Conservation (phyloP, 768 basidiomycete genomes). For the Amanita exitialis region DNA sequence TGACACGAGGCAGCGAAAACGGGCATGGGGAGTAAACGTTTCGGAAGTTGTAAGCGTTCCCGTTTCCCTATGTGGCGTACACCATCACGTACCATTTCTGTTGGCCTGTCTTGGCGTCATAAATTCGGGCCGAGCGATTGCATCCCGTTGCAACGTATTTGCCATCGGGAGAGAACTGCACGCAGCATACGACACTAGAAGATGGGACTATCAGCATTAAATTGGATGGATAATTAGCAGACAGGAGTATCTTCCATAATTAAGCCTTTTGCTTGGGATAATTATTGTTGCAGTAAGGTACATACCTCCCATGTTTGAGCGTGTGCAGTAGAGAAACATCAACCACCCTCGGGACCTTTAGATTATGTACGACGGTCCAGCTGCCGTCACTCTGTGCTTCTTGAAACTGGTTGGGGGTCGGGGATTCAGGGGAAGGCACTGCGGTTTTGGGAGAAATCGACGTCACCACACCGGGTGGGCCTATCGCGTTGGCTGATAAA, state of each 20-base stretch:
- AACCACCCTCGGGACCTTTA: conserved; percentile 57
- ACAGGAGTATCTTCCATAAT: background rate
- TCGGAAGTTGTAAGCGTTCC: background rate
- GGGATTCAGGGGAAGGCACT: background rate
- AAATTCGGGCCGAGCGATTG: conserved; percentile 91
- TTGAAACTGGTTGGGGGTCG: background rate
- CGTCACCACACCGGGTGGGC: background rate
- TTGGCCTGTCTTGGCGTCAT: conserved; percentile 79
- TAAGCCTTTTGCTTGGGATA: background rate
- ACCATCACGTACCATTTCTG: conserved; percentile 64
- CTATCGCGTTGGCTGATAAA: background rate
- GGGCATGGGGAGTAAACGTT: background rate
- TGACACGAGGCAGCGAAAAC: background rate
- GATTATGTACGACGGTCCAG: conserved; percentile 84
- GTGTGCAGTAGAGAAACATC: conserved; percentile 76
- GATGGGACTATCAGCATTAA: background rate
- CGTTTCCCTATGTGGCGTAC: background rate
- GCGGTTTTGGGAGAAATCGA: background rate
- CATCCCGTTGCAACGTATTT: conserved; percentile 88
- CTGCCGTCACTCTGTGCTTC: conserved; percentile 23
- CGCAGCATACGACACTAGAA: conserved; percentile 65
- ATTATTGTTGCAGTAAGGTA: background rate
- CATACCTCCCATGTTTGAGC: conserved; percentile 72
- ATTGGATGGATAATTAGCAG: background rate
- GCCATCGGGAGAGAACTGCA: conserved; percentile 90